Conservation (phyloP, 1,284 basidiomycete species). For the Tremellales sp. region DNA sequence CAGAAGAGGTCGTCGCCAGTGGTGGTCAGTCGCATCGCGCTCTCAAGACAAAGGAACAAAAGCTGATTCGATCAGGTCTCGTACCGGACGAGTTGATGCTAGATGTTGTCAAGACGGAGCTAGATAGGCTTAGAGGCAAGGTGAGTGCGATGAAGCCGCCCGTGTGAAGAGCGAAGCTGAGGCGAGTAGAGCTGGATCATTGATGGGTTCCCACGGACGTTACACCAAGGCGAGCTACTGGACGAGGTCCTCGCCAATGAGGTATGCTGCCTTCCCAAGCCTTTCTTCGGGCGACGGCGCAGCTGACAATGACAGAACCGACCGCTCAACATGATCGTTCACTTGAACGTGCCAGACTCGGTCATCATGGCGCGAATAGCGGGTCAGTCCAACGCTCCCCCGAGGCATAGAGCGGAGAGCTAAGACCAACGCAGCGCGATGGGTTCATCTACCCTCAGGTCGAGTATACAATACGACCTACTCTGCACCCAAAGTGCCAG, state of each 20-base stretch:
- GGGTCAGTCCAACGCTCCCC: conserved; percentile 39
- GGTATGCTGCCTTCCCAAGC: conserved; percentile 30
- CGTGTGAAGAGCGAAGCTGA: background rate
- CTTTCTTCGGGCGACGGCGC: background rate
- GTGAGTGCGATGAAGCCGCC: conserved; percentile 14
- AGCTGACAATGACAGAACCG: conserved; percentile 37
- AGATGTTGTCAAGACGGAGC: conserved; percentile 44
- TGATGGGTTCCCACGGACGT: conserved; percentile 93
- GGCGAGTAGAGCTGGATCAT: conserved; percentile 68
- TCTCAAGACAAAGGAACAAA: background rate
- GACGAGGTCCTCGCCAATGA: conserved; percentile 53
- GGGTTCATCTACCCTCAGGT: conserved; percentile 89
- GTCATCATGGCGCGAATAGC: conserved; percentile 86
- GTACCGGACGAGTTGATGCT: conserved; percentile 49
- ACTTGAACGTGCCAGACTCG: conserved; percentile 85
- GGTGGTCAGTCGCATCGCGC: conserved; percentile 32
- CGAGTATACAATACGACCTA: conserved; percentile 90
- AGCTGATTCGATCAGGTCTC: conserved; percentile 31
- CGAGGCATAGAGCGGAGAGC: background rate
- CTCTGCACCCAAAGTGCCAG: conserved; percentile 81
- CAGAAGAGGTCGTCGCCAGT: conserved; percentile 41
- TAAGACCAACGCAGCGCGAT: conserved; percentile 63
- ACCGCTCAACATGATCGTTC: conserved; percentile 78
- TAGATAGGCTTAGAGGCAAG: conserved; percentile 43
- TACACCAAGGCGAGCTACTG: conserved; percentile 80